Evolutionary conservation across 1,284 basidiomycete genomes (phyloP).

Genomic region (Puccinia sorghi): DNA sequence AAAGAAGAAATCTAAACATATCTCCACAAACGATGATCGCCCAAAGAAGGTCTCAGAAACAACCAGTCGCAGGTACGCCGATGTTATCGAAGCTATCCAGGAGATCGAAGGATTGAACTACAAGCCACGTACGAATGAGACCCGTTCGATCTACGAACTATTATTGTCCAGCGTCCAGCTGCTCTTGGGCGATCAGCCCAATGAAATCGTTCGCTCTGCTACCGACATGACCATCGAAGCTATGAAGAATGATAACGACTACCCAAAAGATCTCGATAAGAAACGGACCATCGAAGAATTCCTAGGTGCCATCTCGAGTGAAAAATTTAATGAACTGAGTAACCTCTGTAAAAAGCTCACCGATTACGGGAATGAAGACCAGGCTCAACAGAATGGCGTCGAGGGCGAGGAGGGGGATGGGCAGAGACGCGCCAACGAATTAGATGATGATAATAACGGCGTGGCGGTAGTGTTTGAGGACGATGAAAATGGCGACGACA

Average conservation of each 20-base stretch:
- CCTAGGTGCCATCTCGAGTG: slow-evolving; percentile 69
- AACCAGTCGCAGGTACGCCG: slow-evolving; percentile 64
- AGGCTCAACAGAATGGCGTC: slow-evolving; percentile 69
- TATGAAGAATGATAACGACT: slow-evolving; percentile 74
- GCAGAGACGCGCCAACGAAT: slow-evolving; percentile 61
- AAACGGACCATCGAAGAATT: slow-evolving; percentile 90
- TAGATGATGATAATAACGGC: slow-evolving; percentile 73
- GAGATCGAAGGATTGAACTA: slow-evolving; percentile 85
- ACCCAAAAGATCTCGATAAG: slow-evolving; percentile 94
- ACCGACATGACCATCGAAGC: slow-evolving; percentile 86
- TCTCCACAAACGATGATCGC: slow-evolving; percentile 55
- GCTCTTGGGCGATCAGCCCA: slow-evolving; percentile 84
- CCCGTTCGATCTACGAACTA: slow-evolving; percentile 89
- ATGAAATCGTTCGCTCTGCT: slow-evolving; percentile 91
- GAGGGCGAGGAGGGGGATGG: slow-evolving; percentile 74
- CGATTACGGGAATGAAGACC: slow-evolving; percentile 88
- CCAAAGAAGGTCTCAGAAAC: slow-evolving; percentile 49
- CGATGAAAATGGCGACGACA: slow-evolving; percentile 74
- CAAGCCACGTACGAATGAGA: slow-evolving; percentile 88
- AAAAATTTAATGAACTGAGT: slow-evolving; percentile 81
- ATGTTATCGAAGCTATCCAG: slow-evolving; percentile 83
- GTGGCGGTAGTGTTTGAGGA: slow-evolving; percentile 91
- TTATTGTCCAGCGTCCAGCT: slow-evolving; percentile 81
- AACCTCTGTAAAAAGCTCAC: slow-evolving; percentile 92
- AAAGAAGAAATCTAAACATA: slow-evolving; percentile 73